Base-by-base conservation (phyloP, 441 rosid species). In the Geranium incanum region DNA sequence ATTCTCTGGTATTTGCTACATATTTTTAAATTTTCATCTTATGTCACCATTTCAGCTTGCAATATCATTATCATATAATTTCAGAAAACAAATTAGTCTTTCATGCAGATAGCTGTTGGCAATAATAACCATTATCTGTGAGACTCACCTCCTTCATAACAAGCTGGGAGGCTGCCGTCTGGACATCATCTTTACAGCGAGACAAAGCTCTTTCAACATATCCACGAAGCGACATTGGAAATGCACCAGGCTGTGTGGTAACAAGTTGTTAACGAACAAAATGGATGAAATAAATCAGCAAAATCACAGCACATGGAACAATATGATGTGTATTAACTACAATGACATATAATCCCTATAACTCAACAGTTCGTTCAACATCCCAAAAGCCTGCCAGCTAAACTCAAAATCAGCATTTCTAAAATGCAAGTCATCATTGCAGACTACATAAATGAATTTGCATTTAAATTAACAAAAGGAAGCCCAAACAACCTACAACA, bases 201-300 rank as follows among this genome's bases (percentile, higher is more conserved):
- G 84, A 84, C 71, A 93, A 76, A 77, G 89, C 97, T 77, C 95
- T 95, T 83, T 93, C 98, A 72, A 89, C 98, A 79, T 86, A 95
- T 74, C 85, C 87, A 55, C 88, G 81, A 28, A 95, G 82, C 3
- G 99, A 89, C 77, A 83, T 86, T 0, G 96, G 99, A 72, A 91
- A 87, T 72, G 73, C 68, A 62, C 85, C 89, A 82, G 86, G 84
- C 99, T 95, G 85, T 78, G n/a, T 12, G 3, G 11, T 7, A 12
- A 38, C 43, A 57, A 72, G 67, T n/a, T n/a, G 66, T 64, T 64
- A 64, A 59, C 59, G 16, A 50, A 50, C 5, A n/a, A 50, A 7
- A 50, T 50, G 59, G 15, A 5, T n/a, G 13, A 50, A 8, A n/a
- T 59, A 18, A 21, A 59, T 59, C 65, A 59, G 18, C 36, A 6